These are phyloP conservation scores for Triadica sebifera DNA, from an alignment of 345 rosid genomes.

Conservation along the genomic window DNA sequence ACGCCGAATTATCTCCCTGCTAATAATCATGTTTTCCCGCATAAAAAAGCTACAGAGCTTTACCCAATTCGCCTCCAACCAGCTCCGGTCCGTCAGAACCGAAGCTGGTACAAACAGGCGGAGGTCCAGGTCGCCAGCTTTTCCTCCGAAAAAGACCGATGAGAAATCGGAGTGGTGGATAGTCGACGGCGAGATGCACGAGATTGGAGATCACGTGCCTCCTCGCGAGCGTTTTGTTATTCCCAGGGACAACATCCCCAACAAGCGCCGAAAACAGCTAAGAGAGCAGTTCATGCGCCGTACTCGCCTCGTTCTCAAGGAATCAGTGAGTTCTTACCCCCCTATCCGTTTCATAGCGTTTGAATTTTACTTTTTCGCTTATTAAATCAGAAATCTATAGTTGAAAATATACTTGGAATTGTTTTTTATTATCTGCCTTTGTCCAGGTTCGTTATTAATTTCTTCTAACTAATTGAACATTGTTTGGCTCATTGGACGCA, in stretches of 20 bases:
- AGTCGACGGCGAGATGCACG: slow-evolving; percentile 99
- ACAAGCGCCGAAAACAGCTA: slow-evolving; percentile 88
- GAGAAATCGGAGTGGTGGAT: slow-evolving; percentile 96
- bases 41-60: slow-evolving; percentile 15
- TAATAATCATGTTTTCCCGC: slow-evolving; percentile 15
- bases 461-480: too few relatives aligned
- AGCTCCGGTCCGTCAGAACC: slow-evolving; percentile 37
- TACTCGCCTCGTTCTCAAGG: slow-evolving; percentile 90
- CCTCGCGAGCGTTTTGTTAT: slow-evolving; percentile 90
- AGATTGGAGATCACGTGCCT: slow-evolving; percentile 91
- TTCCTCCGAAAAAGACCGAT: slow-evolving; percentile 42
- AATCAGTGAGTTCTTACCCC: slow-evolving; percentile 47
- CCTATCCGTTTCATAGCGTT: background rate
- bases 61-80: slow-evolving; percentile 21
- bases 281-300: slow-evolving; percentile 99
- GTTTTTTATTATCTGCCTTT: background rate
- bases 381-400: background rate
- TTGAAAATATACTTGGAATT: background rate
- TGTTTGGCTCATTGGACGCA: background rate
- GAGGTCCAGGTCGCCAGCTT: slow-evolving; percentile 47
- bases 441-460: background rate
- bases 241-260: slow-evolving; percentile 88
- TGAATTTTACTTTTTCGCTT: slow-evolving; percentile 6
- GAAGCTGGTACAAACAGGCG: slow-evolving; percentile 54
- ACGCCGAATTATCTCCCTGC: background rate